These are phyloP conservation scores for Euphorbia celastroides DNA, from an alignment of 441 rosid species.

Conservation along the genomic window DNA sequence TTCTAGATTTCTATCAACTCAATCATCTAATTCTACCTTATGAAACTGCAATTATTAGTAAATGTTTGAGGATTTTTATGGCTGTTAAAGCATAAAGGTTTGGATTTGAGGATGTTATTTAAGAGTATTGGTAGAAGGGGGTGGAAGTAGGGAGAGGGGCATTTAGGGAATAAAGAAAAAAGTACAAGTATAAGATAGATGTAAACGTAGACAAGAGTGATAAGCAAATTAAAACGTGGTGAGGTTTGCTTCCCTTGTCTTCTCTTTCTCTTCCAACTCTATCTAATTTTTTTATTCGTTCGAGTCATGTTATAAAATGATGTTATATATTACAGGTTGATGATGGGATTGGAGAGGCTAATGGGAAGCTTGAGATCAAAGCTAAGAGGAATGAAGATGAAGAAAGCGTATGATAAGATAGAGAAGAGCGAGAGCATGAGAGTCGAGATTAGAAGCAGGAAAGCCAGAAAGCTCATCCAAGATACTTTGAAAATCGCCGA, in stretches of 20 bases:
- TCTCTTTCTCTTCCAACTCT: background rate
- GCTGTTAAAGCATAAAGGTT: too few relatives aligned
- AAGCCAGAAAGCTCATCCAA: constrained; percentile 69
- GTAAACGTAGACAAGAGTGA: background rate
- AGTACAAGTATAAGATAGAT: too few relatives aligned
- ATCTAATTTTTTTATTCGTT: too few relatives aligned
- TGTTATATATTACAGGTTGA: constrained; percentile 13
- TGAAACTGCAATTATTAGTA: too few relatives aligned
- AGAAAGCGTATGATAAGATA: constrained; percentile 69
- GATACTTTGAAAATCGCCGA: constrained; percentile 74
- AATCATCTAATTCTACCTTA: too few relatives aligned
- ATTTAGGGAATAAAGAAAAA: background rate
- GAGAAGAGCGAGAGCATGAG: constrained; percentile 97
- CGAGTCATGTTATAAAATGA: too few relatives aligned
- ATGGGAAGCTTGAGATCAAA: constrained; percentile 62
- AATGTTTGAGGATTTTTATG: too few relatives aligned
- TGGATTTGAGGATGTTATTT: background rate
- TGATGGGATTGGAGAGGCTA: constrained; percentile 57
- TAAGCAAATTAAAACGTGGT: background rate
- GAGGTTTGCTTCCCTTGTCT: background rate
- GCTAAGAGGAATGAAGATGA: constrained; percentile 46
- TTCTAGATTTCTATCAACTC: too few relatives aligned
- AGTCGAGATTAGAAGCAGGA: constrained; percentile 73
- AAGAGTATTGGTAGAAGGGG: too few relatives aligned
- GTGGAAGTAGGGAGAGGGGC: background rate